A percentile compares a stretch with the other conserved stretches of the same genome.
phyloP scores from a whole-genome alignment of 2,329 filamentous ascomycete species.

The Xylariaceae sp. region DNA sequence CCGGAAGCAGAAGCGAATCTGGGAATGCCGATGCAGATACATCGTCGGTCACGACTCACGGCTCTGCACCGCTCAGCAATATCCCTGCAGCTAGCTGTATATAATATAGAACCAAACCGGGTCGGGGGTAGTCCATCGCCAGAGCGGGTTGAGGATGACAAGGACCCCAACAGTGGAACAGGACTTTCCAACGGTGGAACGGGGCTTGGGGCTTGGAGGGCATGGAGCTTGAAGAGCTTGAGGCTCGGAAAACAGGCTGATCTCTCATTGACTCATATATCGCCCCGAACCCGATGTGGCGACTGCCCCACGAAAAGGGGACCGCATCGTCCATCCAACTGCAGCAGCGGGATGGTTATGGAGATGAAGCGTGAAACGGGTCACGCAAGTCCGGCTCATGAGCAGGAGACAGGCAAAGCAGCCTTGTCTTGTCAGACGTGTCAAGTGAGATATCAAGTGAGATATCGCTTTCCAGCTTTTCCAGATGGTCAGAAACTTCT shows the following conservation, averaged over 20 bases:
- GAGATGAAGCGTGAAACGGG: not conserved
- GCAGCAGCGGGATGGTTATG: conserved; percentile 2
- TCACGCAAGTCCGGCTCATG: conserved; percentile 5
- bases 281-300: not conserved
- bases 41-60: not conserved
- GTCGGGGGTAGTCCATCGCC: not conserved
- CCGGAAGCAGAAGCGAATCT: conserved; percentile 7
- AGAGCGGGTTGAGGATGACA: not conserved
- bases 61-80: not conserved
- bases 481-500: not conserved
- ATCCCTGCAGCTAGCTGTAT: not conserved
- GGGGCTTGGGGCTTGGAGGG: conserved; percentile 2
- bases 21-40: conserved; percentile 10
- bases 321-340: conserved; percentile 13
- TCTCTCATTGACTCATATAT: not conserved
- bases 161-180: not conserved
- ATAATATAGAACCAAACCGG: not conserved
- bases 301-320: conserved; percentile 11
- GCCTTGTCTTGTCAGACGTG: conserved; percentile 6
- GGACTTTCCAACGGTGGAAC: not conserved
- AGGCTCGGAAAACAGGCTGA: conserved; percentile 5
- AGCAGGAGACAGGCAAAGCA: conserved; percentile 4
- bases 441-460: conserved; percentile 1
- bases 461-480: not conserved
- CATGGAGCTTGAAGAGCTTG: not conserved